A percentile compares a stretch with the other conserved stretches of the same genome.
Conservation (phyloP, 306 rosid species). For the Citrullus mucosospermus region DNA sequence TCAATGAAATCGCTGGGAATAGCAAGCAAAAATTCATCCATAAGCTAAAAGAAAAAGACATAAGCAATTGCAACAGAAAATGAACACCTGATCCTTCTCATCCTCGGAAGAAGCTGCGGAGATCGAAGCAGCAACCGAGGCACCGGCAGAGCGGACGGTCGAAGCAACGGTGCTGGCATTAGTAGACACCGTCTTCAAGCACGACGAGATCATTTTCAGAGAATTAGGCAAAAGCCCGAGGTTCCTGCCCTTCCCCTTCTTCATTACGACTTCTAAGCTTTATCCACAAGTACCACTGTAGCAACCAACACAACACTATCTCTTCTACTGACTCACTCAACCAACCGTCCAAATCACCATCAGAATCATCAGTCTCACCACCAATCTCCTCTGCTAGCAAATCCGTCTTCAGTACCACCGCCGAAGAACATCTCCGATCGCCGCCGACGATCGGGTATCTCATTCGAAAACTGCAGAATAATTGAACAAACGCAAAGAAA, state of each 20-base stretch:
- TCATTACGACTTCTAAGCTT: slow-evolving; percentile 17
- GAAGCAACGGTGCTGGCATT: slow-evolving; percentile 77
- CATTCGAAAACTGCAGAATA: slow-evolving; percentile 20
- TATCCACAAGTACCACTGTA: background rate
- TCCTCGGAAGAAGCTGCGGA: slow-evolving; percentile 53
- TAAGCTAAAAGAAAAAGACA: background rate
- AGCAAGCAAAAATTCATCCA: background rate
- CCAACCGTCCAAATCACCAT: slow-evolving; percentile 7
- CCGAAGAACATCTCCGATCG: slow-evolving; percentile 35
- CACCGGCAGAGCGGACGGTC: slow-evolving; percentile 84
- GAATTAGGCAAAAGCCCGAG: slow-evolving; percentile 77
- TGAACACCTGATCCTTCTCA: slow-evolving; percentile 66
- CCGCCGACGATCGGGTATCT: slow-evolving; percentile 20
- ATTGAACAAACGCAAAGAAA: background rate
- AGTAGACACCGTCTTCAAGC: slow-evolving; percentile 74
- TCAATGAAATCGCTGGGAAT: background rate
- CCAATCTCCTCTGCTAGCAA: background rate
- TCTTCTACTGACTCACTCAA: slow-evolving; percentile 10
- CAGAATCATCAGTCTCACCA: slow-evolving; percentile 2
- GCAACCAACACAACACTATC: slow-evolving; percentile 1
- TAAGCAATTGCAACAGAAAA: background rate
- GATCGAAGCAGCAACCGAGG: slow-evolving; percentile 67
- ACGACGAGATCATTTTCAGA: slow-evolving; percentile 66
- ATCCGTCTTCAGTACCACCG: slow-evolving; percentile 5
- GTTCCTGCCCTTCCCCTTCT: slow-evolving; percentile 55